Base-by-base conservation (phyloP, 1,139 yeast genomes). In the Trichomonascaceae sp. region DNA sequence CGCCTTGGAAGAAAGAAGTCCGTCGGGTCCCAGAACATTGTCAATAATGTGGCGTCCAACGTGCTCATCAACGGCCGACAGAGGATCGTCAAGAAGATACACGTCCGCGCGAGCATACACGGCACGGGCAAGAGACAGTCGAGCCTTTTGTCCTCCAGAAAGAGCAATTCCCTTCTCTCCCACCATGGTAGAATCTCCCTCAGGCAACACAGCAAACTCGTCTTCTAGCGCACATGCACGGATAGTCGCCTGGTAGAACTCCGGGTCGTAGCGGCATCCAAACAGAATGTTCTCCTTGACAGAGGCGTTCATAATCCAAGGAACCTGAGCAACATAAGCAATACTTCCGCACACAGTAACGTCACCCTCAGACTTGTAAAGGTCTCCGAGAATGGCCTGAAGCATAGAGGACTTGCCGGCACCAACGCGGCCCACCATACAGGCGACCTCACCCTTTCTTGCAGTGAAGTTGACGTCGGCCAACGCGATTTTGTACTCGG, bases 161-260 rank as follows among this genome's bases (percentile, higher is more conserved):
- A 89, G 65, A 11, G 96, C 82, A 37, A 89, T 84, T 48, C 98
- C 98, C 61, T 87, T 89, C 60, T 89, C 98, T 43, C 98, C 98
- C 33, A 89, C 97, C 49, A 80, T 71, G 2, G 98, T 87, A 37
- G 65, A 64, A 54, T 89, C 97, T 33, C 97, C 96, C 51, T 82
- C 81, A 3, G 93, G 81, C 35, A 89, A 64, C 26, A 78, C 72
- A 17, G 69, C 70, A 44, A 89, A 67, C 59, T 89, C 98, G 31
- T 74, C 74, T n/a, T 67, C 59, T 48, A 89, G 67, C 4, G 95
- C 95, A 66, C 98, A 89, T 0, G 96, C 96, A 40, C 73, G 72
- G 38, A 89, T 62, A 2, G 93, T 85, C 46, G 69, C 69, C 26
- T 76, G 70, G 57, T 89, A 89, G 45, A 84, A 82, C 15, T 66